phyloP scores from a whole-genome alignment of 176 grass and related monocot genomes.

The Oropetium thomaeum region DNA sequence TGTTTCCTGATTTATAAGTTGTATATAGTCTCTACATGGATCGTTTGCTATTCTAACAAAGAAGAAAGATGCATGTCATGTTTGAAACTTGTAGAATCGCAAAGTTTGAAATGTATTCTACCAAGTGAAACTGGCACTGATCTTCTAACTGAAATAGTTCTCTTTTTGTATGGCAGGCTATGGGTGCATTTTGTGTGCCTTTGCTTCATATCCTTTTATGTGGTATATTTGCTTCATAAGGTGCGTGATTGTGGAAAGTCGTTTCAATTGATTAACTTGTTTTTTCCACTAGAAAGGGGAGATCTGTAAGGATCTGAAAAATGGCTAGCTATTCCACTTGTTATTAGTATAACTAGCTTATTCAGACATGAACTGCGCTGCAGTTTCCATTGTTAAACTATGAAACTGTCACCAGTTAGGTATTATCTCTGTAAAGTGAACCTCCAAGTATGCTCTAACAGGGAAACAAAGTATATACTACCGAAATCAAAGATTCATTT shows the following conservation, averaged over 20 bases:
- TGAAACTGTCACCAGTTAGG: not conserved
- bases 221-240: slow-evolving; percentile 73
- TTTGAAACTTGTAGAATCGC: not conserved
- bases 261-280: slow-evolving; percentile 9
- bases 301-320: not conserved
- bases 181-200: slow-evolving; percentile 89
- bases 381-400: not conserved
- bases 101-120: not conserved
- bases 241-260: slow-evolving; percentile 21
- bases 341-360: not conserved
- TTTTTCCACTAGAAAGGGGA: not conserved
- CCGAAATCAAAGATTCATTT: not conserved
- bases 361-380: not conserved
- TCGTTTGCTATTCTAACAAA: not conserved
- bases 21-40: not conserved
- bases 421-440: not conserved
- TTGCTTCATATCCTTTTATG: slow-evolving; percentile 75
- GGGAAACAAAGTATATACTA: not conserved
- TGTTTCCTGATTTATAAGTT: too few relatives aligned
- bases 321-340: not conserved
- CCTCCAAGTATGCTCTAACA: not conserved
- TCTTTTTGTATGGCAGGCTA: slow-evolving; percentile 55
- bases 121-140: not conserved
- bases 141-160: not conserved
- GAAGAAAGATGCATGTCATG: not conserved